These are phyloP conservation scores for Pseudocercospora musae DNA, from an alignment of 2,329 filamentous ascomycete genomes.

Conservation along the genomic window DNA sequence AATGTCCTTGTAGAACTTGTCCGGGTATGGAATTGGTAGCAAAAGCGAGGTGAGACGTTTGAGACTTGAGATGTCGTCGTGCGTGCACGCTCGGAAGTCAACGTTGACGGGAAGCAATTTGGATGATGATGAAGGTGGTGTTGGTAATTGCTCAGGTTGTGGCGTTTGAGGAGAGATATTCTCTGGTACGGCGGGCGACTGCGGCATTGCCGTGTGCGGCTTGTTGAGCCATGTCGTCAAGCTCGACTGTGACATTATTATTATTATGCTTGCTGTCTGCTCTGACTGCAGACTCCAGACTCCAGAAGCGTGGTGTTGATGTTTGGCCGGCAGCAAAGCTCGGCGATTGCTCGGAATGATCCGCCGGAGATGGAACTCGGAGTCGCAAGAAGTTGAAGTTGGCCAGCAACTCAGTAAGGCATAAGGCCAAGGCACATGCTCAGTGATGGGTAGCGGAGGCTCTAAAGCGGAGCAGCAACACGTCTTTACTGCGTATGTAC, in stretches of 20 bases:
- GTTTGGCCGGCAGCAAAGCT: not conserved
- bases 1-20: conserved; percentile 59
- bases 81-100: conserved; percentile 52
- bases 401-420: not conserved
- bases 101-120: conserved; percentile 47
- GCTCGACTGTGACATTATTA: conserved; percentile 49
- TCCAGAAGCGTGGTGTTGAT: too few species aligned
- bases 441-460: conserved; percentile 58
- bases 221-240: conserved; percentile 49
- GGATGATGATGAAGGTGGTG: conserved; percentile 5
- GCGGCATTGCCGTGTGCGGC: conserved; percentile 36
- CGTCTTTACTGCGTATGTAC: conserved; percentile 60
- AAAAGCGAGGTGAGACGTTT: conserved; percentile 57
- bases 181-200: conserved; percentile 19
- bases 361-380: conserved; percentile 15
- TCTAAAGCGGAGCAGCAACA: conserved; percentile 63
- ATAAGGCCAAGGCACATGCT: too few species aligned
- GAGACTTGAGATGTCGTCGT: conserved; percentile 53
- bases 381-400: too few species aligned
- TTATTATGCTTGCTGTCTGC: not conserved
- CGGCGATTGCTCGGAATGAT: not conserved
- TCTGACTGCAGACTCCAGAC: too few species aligned
- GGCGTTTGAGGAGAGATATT: not conserved
- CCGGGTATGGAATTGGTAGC: conserved; percentile 60
- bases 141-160: conserved; percentile 1